Percentiles rank a stretch among this genome's conserved stretches.
phyloP scores from a whole-genome alignment of 139 green algal species.

The Chlorella sp. region DNA sequence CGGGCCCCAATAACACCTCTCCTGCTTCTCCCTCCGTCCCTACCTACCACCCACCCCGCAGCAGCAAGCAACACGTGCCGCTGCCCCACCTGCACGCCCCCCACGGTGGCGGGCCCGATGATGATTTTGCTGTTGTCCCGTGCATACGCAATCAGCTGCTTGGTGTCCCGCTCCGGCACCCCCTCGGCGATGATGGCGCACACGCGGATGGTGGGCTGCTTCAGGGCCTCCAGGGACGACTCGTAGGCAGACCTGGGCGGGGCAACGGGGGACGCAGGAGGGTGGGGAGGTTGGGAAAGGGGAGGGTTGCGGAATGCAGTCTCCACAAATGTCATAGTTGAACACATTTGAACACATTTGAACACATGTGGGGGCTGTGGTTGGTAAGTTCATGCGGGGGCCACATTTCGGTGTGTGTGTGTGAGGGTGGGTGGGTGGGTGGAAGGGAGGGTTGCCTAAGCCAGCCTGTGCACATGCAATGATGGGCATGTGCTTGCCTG shows the following conservation, averaged over 20 bases:
- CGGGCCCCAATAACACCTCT: too few relatives aligned
- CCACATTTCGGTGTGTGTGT: not conserved
- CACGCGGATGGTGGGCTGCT: constrained; percentile 84
- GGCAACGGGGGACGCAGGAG: too few relatives aligned
- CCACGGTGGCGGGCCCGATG: constrained; percentile 93
- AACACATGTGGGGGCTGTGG: too few relatives aligned
- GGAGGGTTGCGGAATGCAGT: too few relatives aligned
- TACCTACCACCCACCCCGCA: too few relatives aligned
- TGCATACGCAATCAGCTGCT: constrained; percentile 60
- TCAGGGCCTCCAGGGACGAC: constrained; percentile 89
- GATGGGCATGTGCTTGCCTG: too few relatives aligned
- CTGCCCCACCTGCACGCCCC: constrained; percentile 81
- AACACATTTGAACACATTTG: too few relatives aligned
- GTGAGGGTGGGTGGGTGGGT: not conserved
- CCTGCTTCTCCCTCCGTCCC: not conserved
- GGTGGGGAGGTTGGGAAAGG: too few relatives aligned
- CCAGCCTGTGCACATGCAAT: too few relatives aligned
- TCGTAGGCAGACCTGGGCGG: constrained; percentile 83
- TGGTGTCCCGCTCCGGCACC: constrained; percentile 93
- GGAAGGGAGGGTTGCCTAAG: too few relatives aligned
- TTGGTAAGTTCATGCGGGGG: not conserved
- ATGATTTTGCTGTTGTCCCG: constrained; percentile 81
- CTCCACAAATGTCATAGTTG: too few relatives aligned
- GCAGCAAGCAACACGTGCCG: not conserved
- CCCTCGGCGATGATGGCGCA: constrained; percentile 95